These are phyloP conservation scores for Zea mays DNA, from an alignment of 176 grass and related monocot genomes.

Conservation along the genomic window DNA sequence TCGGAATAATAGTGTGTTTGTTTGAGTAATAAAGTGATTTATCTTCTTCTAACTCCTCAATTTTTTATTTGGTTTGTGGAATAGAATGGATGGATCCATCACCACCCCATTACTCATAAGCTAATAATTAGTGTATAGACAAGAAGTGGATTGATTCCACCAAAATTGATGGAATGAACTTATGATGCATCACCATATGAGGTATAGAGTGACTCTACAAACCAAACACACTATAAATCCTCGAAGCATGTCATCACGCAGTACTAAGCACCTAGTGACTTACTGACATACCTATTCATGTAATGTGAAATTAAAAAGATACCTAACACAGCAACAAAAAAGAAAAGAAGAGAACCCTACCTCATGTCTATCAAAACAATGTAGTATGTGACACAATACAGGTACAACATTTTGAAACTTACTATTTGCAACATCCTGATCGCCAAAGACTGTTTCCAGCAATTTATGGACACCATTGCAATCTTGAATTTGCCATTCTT, in stretches of 20 bases:
- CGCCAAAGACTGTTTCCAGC: slow-evolving; percentile 60
- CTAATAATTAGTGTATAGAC: too few species aligned
- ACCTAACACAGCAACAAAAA: not conserved
- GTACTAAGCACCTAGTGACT: not conserved
- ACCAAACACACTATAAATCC: too few species aligned
- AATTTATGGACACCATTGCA: slow-evolving; percentile 87
- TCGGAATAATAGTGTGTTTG: too few species aligned
- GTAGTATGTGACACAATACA: slow-evolving; percentile 15
- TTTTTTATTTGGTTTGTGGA: too few species aligned
- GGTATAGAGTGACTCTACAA: too few species aligned
- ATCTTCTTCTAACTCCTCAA: too few species aligned
- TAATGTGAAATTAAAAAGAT: not conserved
- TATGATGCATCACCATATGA: too few species aligned
- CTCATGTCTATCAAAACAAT: not conserved
- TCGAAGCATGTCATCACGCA: slow-evolving; percentile 9
- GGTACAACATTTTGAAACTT: slow-evolving; percentile 41
- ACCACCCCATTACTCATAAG: too few species aligned
- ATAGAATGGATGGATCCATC: too few species aligned
- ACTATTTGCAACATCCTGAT: slow-evolving; percentile 70
- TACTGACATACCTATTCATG: not conserved
- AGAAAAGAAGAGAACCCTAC: not conserved
- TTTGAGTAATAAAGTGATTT: too few species aligned
- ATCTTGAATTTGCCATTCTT: slow-evolving; percentile 76
- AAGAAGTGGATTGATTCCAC: too few species aligned
- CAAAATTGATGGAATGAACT: too few species aligned